Percentiles rank a stretch among this genome's conserved stretches.
Evolutionary conservation across 2,329 filamentous ascomycete genomes (phyloP).

Genomic region (Apiospora rasikravindrae): DNA sequence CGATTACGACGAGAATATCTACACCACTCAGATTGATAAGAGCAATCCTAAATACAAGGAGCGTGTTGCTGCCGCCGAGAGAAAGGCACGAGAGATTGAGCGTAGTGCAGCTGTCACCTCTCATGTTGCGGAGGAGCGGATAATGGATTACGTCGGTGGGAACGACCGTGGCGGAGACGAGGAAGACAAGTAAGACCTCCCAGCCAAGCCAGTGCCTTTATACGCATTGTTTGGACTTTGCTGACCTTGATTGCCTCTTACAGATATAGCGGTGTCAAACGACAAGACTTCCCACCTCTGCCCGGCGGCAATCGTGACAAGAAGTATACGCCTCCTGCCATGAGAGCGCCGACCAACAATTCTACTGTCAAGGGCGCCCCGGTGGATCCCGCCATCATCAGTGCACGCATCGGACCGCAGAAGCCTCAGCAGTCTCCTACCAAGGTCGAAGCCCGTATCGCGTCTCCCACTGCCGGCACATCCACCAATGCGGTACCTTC

Average conservation of each 20-base stretch:
- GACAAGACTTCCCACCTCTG: slow-evolving; percentile 76
- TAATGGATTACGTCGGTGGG: slow-evolving; percentile 68
- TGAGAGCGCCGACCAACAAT: slow-evolving; percentile 77
- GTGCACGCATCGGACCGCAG: slow-evolving; percentile 71
- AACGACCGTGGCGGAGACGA: slow-evolving; percentile 78
- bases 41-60: slow-evolving; percentile 82
- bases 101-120: slow-evolving; percentile 72
- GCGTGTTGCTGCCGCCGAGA: slow-evolving; percentile 78
- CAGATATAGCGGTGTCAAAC: slow-evolving; percentile 90
- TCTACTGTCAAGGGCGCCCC: slow-evolving; percentile 77
- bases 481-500: slow-evolving; percentile 28
- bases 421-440: slow-evolving; percentile 48
- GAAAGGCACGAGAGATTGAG: slow-evolving; percentile 89
- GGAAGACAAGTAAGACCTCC: slow-evolving; percentile 79
- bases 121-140: slow-evolving; percentile 89
- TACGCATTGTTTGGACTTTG: slow-evolving; percentile 13
- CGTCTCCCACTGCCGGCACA: slow-evolving; percentile 28
- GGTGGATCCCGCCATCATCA: slow-evolving; percentile 89
- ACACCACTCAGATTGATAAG: slow-evolving; percentile 90
- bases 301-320: slow-evolving; percentile 57
- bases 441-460: slow-evolving; percentile 39
- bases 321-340: slow-evolving; percentile 90
- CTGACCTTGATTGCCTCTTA: slow-evolving; percentile 23
- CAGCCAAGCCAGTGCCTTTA: not conserved
- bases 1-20: slow-evolving; percentile 92